Evolutionary conservation across 192 early-diverging fungal genomes (phyloP).

Genomic region (Coemansia sp.): DNA sequence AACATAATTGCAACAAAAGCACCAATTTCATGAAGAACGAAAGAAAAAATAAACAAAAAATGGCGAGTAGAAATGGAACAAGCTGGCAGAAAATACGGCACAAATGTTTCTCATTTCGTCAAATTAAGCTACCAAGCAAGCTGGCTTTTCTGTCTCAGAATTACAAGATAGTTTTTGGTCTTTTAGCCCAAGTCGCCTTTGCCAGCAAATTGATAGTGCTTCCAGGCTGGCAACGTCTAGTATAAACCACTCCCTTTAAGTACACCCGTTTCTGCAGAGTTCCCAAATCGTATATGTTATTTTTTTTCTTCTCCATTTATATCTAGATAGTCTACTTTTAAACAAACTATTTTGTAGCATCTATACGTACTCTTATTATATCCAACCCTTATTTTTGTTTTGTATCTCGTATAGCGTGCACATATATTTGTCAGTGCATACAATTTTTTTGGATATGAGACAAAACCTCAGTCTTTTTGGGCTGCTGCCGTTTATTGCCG

Average conservation of each 20-base stretch:
- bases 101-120: not conserved
- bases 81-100: not conserved
- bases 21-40: not conserved
- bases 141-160: not conserved
- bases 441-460: conserved; percentile 13
- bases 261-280: not conserved
- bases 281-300: not conserved
- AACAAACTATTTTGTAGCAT: not conserved
- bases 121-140: not conserved
- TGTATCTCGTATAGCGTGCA: not conserved
- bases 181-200: not conserved
- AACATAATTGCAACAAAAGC: not conserved
- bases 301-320: not conserved
- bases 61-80: not conserved
- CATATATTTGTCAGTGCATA: not conserved
- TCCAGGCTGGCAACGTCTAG: not conserved
- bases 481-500: conserved; percentile 16
- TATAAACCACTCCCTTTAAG: not conserved
- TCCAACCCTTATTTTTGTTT: not conserved
- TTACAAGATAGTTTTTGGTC: not conserved
- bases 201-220: not conserved
- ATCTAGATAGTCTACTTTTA: not conserved
- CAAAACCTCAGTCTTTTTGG: conserved; percentile 20
- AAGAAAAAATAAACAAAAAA: not conserved
- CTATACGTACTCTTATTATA: not conserved